Conservation (phyloP, 805 yeast species). For the Ogataea salicorniae region DNA sequence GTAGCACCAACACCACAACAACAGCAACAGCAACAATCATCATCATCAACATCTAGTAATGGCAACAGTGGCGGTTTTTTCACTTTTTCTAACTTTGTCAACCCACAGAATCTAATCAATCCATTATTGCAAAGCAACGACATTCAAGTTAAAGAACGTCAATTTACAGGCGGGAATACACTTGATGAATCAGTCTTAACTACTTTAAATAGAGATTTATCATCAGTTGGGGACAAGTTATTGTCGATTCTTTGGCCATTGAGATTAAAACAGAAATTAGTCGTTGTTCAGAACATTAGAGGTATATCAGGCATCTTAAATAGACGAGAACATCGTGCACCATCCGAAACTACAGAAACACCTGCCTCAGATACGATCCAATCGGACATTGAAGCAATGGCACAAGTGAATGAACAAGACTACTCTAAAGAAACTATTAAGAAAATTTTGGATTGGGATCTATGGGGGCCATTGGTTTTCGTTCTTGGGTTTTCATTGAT, state of each 20-base stretch:
- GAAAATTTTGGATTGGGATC: slow-evolving; percentile 50
- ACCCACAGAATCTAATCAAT: slow-evolving; percentile 28
- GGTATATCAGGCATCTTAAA: slow-evolving; percentile 13
- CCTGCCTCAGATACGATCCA: slow-evolving; percentile 15
- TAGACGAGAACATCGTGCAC: background rate
- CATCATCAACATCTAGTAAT: background rate
- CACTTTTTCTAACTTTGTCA: slow-evolving; percentile 30
- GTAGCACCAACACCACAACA: slow-evolving; percentile 3
- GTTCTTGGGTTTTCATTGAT: slow-evolving; percentile 43
- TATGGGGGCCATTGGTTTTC: slow-evolving; percentile 58
- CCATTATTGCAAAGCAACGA: slow-evolving; percentile 22
- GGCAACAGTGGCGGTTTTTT: slow-evolving; percentile 11
- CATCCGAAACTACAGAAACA: slow-evolving; percentile 6
- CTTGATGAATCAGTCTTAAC: slow-evolving; percentile 50
- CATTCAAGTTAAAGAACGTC: slow-evolving; percentile 39
- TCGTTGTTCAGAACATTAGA: slow-evolving; percentile 24
- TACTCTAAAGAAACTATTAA: slow-evolving; percentile 31
- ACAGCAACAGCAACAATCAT: slow-evolving; percentile 1
- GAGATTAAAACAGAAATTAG: slow-evolving; percentile 27
- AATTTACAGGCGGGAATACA: slow-evolving; percentile 53
- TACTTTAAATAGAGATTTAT: slow-evolving; percentile 36
- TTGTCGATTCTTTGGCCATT: slow-evolving; percentile 35
- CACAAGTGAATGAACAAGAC: slow-evolving; percentile 23
- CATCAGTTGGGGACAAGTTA: slow-evolving; percentile 31
- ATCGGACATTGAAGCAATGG: slow-evolving; percentile 10